These are phyloP conservation scores for Dillenia turbinata DNA, from an alignment of 164 flowering plant species.

Conservation along the genomic window DNA sequence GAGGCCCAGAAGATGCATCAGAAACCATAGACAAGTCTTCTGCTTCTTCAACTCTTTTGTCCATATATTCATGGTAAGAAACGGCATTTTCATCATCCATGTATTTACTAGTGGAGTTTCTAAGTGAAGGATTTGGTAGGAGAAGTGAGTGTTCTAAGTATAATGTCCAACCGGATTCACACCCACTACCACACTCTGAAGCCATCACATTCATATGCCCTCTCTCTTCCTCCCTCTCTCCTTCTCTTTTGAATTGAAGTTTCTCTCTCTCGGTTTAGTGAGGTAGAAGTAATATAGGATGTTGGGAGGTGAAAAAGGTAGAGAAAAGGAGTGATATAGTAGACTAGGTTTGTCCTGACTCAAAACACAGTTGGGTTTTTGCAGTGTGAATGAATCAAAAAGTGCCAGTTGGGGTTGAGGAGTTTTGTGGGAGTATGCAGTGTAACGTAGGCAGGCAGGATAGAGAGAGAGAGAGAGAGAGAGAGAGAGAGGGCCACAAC, in stretches of 20 bases:
- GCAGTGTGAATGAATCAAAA: constrained; percentile 28
- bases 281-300: background rate
- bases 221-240: too few species aligned
- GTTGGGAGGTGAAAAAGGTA: constrained; percentile 10
- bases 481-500: constrained; percentile 35
- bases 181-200: constrained; percentile 60
- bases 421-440: constrained; percentile 9
- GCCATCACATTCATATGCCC: constrained; percentile 32
- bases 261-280: too few species aligned
- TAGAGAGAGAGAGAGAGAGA: constrained; percentile 17
- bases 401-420: constrained; percentile 45
- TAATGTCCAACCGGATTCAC: constrained; percentile 90
- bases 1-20: constrained; percentile 96
- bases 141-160: constrained; percentile 56
- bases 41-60: background rate
- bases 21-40: constrained; percentile 85
- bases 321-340: background rate
- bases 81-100: constrained; percentile 4
- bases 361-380: background rate
- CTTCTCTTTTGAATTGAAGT: background rate
- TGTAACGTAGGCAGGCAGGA: constrained; percentile 28
- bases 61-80: too few species aligned
- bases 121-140: background rate
- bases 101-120: constrained; percentile 11
- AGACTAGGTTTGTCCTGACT: background rate